Conservation (phyloP, 495 filamentous ascomycete genomes). For the Entonaema liquescens region DNA sequence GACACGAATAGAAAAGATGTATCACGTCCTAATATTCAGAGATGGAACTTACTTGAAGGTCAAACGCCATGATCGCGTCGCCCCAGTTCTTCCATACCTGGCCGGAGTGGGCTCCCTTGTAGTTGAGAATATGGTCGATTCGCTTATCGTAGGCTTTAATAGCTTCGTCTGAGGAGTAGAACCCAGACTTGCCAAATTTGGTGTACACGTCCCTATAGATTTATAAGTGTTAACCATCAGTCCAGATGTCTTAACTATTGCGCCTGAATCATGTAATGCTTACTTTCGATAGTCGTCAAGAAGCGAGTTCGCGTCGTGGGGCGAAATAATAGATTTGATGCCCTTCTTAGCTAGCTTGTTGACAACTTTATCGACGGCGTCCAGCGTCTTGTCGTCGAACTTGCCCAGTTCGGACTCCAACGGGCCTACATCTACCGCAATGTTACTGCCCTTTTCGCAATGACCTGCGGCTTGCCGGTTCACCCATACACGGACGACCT, state of each 20-base stretch:
- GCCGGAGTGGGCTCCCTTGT: conserved; percentile 44
- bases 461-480: conserved; percentile 27
- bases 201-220: conserved; percentile 43
- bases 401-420: conserved; percentile 46
- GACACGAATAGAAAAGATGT: not conserved
- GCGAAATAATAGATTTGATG: conserved; percentile 54
- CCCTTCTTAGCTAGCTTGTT: conserved; percentile 43
- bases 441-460: conserved; percentile 43
- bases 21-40: no score
- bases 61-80: conserved; percentile 53
- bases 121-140: conserved; percentile 46
- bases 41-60: conserved; percentile 34
- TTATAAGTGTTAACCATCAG: not conserved
- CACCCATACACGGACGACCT: conserved; percentile 51
- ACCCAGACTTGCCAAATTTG: conserved; percentile 40
- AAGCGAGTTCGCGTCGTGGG: conserved; percentile 52
- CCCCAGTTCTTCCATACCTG: conserved; percentile 47
- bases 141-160: conserved; percentile 47
- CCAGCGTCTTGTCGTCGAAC: conserved; percentile 46
- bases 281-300: conserved; percentile 35
- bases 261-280: not conserved
- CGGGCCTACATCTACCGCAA: conserved; percentile 27
- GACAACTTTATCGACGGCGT: conserved; percentile 48
- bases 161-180: conserved; percentile 46
- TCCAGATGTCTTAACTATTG: not conserved